Conservation (phyloP, 305 asterid species). For the Solanum hybrid region DNA sequence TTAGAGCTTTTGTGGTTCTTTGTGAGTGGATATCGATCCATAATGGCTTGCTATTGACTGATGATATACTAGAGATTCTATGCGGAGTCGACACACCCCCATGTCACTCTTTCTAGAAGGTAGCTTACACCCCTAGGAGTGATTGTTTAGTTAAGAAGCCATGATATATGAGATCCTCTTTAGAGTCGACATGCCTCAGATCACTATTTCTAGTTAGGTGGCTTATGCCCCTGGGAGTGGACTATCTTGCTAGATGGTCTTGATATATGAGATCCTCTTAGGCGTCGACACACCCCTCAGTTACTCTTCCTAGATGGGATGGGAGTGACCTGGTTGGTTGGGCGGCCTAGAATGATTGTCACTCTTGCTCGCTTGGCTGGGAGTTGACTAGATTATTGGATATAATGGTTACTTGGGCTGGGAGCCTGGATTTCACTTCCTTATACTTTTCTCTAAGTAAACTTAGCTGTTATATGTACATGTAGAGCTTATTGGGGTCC, state of each 20-base stretch:
- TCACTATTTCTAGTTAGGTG: neutral
- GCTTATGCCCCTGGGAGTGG: neutral
- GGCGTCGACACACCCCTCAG: neutral
- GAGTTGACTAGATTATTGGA: neutral
- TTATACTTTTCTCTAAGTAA: neutral
- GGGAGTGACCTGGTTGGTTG: neutral
- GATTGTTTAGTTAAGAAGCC: too few relatives aligned
- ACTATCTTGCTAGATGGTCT: neutral
- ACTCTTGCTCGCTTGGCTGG: neutral
- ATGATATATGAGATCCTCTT: too few relatives aligned
- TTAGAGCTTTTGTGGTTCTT: too few relatives aligned
- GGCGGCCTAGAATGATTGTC: neutral
- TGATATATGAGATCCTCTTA: neutral
- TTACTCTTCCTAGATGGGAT: neutral
- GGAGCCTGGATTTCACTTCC: too few relatives aligned
- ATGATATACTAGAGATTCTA: too few relatives aligned
- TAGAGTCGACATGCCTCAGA: too few relatives aligned
- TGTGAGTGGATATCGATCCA: too few relatives aligned
- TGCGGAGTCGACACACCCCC: too few relatives aligned
- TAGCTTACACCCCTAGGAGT: too few relatives aligned
- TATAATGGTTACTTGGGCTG: too few relatives aligned
- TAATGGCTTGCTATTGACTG: too few relatives aligned
- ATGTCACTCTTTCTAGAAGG: too few relatives aligned
- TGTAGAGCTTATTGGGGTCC: neutral
- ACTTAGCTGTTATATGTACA: neutral